phyloP scores from a whole-genome alignment of 2,329 filamentous ascomycete species.

The Cercospora janseana region DNA sequence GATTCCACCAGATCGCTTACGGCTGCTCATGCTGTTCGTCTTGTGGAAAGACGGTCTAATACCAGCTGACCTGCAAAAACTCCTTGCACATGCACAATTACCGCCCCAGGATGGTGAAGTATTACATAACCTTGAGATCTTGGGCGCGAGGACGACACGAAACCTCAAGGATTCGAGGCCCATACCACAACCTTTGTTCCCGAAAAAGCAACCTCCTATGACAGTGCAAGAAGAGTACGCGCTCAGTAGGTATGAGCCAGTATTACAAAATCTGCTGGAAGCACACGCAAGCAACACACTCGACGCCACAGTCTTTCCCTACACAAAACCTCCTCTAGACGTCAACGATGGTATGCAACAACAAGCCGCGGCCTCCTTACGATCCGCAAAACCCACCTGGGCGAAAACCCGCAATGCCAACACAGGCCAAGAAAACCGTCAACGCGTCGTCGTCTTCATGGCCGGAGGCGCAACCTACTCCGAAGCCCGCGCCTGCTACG shows the following conservation, averaged over 20 bases:
- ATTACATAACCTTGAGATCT: slow-evolving; percentile 73
- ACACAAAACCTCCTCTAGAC: slow-evolving; percentile 58
- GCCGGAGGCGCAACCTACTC: slow-evolving; percentile 93
- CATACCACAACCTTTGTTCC: slow-evolving; percentile 66
- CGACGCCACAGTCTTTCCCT: slow-evolving; percentile 47
- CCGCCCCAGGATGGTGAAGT: slow-evolving; percentile 70
- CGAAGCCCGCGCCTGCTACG: slow-evolving; percentile 85
- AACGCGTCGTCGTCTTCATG: slow-evolving; percentile 90
- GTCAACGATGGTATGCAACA: slow-evolving; percentile 58
- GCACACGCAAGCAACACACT: slow-evolving; percentile 50
- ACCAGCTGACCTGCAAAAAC: slow-evolving; percentile 75
- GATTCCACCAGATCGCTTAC: slow-evolving; percentile 69
- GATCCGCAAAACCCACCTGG: slow-evolving; percentile 93
- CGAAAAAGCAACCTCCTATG: slow-evolving; percentile 58
- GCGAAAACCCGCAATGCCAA: slow-evolving; percentile 68
- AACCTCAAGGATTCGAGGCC: slow-evolving; percentile 75
- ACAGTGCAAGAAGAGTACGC: slow-evolving; percentile 71
- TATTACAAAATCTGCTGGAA: slow-evolving; percentile 79
- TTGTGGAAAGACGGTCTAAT: slow-evolving; percentile 85
- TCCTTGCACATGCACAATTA: slow-evolving; percentile 79
- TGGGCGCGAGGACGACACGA: slow-evolving; percentile 72
- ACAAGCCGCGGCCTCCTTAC: slow-evolving; percentile 63
- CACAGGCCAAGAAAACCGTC: slow-evolving; percentile 70
- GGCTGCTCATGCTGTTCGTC: slow-evolving; percentile 80
- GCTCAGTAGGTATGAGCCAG: slow-evolving; percentile 82